Conservation (phyloP, 768 basidiomycete genomes). For the Suillus bovinus region DNA sequence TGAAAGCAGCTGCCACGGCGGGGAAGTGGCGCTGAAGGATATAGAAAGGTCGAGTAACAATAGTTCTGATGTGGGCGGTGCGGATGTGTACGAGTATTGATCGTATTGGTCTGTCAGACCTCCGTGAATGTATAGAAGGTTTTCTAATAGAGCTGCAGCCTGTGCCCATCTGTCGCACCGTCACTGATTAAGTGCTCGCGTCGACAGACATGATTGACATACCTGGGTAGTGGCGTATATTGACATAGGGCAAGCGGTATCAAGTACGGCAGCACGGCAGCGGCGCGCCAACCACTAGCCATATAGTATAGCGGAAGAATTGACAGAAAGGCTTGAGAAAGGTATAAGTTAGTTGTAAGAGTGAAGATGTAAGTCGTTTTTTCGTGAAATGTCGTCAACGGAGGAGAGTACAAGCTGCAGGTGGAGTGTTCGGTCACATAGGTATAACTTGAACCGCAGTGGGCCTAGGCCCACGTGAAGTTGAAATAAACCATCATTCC, state of each 20-base stretch:
- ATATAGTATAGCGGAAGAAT: constrained; percentile 8
- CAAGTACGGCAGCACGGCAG: constrained; percentile 16
- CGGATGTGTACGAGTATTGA: constrained; percentile 69
- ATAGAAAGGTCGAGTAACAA: constrained; percentile 64
- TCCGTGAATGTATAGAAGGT: constrained; percentile 71
- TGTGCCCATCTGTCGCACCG: constrained; percentile 77
- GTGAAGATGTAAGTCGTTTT: background rate
- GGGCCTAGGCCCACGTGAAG: background rate
- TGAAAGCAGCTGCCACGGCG: constrained; percentile 68
- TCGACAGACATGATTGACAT: constrained; percentile 1
- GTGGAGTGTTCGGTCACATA: background rate
- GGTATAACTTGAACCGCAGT: background rate
- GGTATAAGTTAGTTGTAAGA: constrained; percentile 18
- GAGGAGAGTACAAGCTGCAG: background rate
- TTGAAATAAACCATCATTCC: background rate
- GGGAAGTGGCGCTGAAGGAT: constrained; percentile 57
- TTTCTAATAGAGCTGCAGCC: constrained; percentile 57
- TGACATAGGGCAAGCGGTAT: constrained; percentile 20
- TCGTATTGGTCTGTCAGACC: constrained; percentile 77
- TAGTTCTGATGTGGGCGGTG: constrained; percentile 71
- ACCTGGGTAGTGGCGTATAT: constrained; percentile 29
- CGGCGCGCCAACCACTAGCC: constrained; percentile 8
- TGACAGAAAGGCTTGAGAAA: background rate
- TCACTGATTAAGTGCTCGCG: constrained; percentile 13
- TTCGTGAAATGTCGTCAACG: background rate